Conservation (phyloP, 2,329 filamentous ascomycete genomes). For the Claviceps fusiformis region DNA sequence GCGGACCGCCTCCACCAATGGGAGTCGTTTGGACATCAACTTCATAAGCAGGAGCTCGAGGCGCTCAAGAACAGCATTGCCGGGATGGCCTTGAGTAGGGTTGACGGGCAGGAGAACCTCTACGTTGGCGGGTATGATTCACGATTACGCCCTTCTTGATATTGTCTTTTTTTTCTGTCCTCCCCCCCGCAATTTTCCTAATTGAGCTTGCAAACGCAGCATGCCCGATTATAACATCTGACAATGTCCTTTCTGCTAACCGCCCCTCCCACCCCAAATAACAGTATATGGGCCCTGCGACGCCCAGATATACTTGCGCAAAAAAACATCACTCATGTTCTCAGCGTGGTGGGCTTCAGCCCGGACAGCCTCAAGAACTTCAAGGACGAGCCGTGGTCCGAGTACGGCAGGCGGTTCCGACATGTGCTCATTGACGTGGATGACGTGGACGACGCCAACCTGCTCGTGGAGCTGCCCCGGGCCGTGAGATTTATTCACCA, state of each 20-base stretch:
- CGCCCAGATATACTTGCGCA: slow-evolving; percentile 56
- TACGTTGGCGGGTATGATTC: slow-evolving; percentile 25
- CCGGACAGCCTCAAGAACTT: slow-evolving; percentile 26
- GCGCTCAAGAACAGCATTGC: slow-evolving; percentile 12
- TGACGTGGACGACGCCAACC: slow-evolving; percentile 79
- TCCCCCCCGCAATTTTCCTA: neutral
- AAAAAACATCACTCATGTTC: slow-evolving; percentile 72
- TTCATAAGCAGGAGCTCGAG: slow-evolving; percentile 4
- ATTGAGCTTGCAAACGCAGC: no score
- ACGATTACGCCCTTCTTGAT: neutral
- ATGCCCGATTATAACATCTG: no score
- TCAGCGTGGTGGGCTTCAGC: slow-evolving; percentile 61
- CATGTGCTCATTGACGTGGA: slow-evolving; percentile 76
- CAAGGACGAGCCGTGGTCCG: slow-evolving; percentile 34
- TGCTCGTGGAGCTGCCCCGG: slow-evolving; percentile 65
- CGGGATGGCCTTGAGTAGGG: slow-evolving; percentile 28
- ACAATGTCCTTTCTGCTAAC: no score
- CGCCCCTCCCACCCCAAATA: neutral
- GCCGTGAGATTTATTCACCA: slow-evolving; percentile 70
- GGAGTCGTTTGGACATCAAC: slow-evolving; percentile 7
- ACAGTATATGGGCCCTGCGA: slow-evolving; percentile 66
- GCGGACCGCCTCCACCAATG: slow-evolving; percentile 3
- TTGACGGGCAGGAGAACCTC: slow-evolving; percentile 28
- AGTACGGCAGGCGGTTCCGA: slow-evolving; percentile 44
- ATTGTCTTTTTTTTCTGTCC: neutral